A percentile compares a stretch with the other conserved stretches of the same genome.
These are phyloP conservation scores for Fusarium abutilonis DNA, from an alignment of 2,329 filamentous ascomycete genomes.

Conservation along the genomic window DNA sequence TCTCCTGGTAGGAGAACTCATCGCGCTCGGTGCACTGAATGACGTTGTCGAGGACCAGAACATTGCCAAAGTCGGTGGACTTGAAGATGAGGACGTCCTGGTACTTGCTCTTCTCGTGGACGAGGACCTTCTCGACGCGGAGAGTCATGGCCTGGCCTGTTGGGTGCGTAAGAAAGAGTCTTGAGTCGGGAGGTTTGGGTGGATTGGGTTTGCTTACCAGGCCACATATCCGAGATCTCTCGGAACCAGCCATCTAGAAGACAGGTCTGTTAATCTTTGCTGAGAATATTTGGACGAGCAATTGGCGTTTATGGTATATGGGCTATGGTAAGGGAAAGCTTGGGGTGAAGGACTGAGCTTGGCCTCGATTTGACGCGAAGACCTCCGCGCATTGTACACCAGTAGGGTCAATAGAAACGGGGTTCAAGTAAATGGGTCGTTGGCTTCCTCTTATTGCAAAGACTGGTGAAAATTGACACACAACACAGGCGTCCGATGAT, in stretches of 20 bases:
- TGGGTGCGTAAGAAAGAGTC: conserved; percentile 11
- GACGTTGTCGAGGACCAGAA: conserved; percentile 97
- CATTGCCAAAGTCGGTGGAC: conserved; percentile 95
- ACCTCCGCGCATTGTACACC: not conserved
- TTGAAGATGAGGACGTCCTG: conserved; percentile 99
- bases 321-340: conserved; percentile 1
- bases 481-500: conserved; percentile 9
- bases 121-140: conserved; percentile 95
- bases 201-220: conserved; percentile 58
- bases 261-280: conserved; percentile 19
- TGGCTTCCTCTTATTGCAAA: not conserved
- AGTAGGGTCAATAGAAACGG: not conserved
- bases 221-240: conserved; percentile 99
- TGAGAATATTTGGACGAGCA: not conserved
- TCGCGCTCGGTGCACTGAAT: conserved; percentile 99
- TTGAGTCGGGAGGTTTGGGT: not conserved
- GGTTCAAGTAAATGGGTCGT: not conserved
- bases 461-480: not conserved
- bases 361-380: not conserved
- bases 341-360: not conserved
- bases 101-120: conserved; percentile 99
- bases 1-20: conserved; percentile 99
- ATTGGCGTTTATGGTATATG: conserved; percentile 1
- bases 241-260: conserved; percentile 97
- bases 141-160: conserved; percentile 96